Evolutionary conservation across 2,329 filamentous ascomycete genomes (phyloP), one percentile per base, ranked within the genome.

Genomic region (Clonostachys solani): DNA sequence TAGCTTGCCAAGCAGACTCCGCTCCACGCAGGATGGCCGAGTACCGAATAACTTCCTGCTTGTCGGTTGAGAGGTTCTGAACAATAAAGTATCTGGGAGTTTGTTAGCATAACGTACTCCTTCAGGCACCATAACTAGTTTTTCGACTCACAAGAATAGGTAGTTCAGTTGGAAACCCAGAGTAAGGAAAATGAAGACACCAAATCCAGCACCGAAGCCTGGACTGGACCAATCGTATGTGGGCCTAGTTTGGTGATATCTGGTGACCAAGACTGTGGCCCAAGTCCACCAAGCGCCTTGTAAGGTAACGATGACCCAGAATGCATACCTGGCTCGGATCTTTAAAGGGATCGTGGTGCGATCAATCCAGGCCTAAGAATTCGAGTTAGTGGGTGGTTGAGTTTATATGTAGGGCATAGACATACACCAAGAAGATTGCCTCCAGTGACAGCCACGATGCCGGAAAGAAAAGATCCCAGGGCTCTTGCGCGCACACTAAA

Each of bases 261-360:
- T 69, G 0, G 83, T 83, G 1, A 82, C 82, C 3, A 86, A 63
- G 3, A 89, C 65, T 0, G 84, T 86, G 0, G 77, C 79, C 86
- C 86, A 90, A 5, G 81, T 70, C 86, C 86, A 90, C 78, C 83
- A 88, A 1, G 71, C 83, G 1, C 85, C 85, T 55, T 87, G 84
- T 0, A 86, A 60, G 0, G 73, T 65, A 15, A 76, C 68, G 40
- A 84, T 74, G 4, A 68, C 48, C 50, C 65, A 69, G 54, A 87
- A 88, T 0, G 79, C 70, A 5, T 61, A 69, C 4, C 84, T 69
- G 3, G 77, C 72, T 6, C 84, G 73, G 0, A 65, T 59, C 50
- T 75, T 78, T 5, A 87, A 65, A 0, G 80, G 61, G 6, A 86
- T 60, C 0, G 66, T 65, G 2, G 70, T 75, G n/a, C 69, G 73